phyloP scores from a whole-genome alignment of 345 rosid species.

The Odontarrhena argentea region DNA sequence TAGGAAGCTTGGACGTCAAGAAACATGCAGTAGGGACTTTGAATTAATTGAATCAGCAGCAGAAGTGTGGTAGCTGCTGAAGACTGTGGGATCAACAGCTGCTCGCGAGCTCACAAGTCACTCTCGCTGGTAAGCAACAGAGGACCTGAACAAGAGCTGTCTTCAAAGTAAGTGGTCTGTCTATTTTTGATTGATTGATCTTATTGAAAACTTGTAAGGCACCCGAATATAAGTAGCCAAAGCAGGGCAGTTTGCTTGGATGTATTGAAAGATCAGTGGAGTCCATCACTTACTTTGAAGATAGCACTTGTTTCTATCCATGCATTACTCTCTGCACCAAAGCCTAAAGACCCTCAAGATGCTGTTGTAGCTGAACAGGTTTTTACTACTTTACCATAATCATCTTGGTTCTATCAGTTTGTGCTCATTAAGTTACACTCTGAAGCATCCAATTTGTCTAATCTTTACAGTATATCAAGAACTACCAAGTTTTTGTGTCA shows the following conservation, averaged over 20 bases:
- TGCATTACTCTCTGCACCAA: slow-evolving; percentile 91
- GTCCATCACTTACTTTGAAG: slow-evolving; percentile 97
- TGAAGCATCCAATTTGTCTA: background rate
- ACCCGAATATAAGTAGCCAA: slow-evolving; percentile 98
- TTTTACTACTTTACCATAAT: background rate
- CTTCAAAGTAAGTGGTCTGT: background rate
- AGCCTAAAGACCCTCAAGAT: slow-evolving; percentile 98
- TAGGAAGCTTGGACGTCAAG: too few species aligned
- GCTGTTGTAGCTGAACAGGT: slow-evolving; percentile 99
- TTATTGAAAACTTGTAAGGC: slow-evolving; percentile 49
- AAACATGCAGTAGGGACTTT: too few species aligned
- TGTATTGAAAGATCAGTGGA: slow-evolving; percentile 98
- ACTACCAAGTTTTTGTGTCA: slow-evolving; percentile 77
- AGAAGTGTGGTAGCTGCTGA: too few species aligned
- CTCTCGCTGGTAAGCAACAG: too few species aligned
- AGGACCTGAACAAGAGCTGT: too few species aligned
- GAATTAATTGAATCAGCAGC: too few species aligned
- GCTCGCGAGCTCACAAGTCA: too few species aligned
- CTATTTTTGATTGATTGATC: slow-evolving; percentile 2
- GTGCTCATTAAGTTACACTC: background rate
- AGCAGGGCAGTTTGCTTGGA: slow-evolving; percentile 98
- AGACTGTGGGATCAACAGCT: too few species aligned
- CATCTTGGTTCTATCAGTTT: background rate
- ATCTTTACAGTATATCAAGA: slow-evolving; percentile 73
- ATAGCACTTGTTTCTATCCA: slow-evolving; percentile 96